A percentile compares a stretch with the other conserved stretches of the same genome.
Conservation (phyloP, 352 stramenopile genomes). For the Pythium grandisporangium region DNA sequence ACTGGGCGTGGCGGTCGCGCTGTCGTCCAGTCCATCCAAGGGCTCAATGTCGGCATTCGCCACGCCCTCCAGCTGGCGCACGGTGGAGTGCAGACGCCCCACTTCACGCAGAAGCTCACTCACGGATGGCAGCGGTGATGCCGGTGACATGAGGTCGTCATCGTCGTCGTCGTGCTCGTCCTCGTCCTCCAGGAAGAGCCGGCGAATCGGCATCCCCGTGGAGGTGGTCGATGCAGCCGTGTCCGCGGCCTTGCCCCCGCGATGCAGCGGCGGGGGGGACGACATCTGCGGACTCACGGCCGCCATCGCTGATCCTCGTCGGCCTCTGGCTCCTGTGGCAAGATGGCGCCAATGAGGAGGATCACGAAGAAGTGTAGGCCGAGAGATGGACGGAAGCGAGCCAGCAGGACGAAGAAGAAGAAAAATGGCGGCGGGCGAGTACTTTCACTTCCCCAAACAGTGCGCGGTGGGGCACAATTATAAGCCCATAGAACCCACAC, state of each 20-base stretch:
- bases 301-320: constrained; percentile 2
- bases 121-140: constrained; percentile 35
- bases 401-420: too few species aligned
- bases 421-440: too few species aligned
- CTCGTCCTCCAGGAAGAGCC: constrained; percentile 11
- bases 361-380: too few species aligned
- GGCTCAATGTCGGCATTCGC: constrained; percentile 14
- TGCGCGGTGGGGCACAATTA: too few species aligned
- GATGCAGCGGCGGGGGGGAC: constrained; percentile 3
- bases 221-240: constrained; percentile 3
- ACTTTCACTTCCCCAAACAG: too few species aligned
- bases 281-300: constrained; percentile 9
- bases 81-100: constrained; percentile 24
- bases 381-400: too few species aligned
- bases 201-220: constrained; percentile 18
- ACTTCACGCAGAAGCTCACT: constrained; percentile 49
- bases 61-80: constrained; percentile 10
- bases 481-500: too few species aligned
- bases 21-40: constrained; percentile 3
- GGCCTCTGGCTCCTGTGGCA: too few species aligned
- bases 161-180: constrained; percentile 12
- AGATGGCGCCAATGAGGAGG: too few species aligned
- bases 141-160: constrained; percentile 7
- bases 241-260: too few species aligned
- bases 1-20: too few species aligned